Evolutionary conservation across 371 early-diverging fungal species (phyloP), one percentile per base, ranked within the genome.

Genomic region (Circinella umbellata): DNA sequence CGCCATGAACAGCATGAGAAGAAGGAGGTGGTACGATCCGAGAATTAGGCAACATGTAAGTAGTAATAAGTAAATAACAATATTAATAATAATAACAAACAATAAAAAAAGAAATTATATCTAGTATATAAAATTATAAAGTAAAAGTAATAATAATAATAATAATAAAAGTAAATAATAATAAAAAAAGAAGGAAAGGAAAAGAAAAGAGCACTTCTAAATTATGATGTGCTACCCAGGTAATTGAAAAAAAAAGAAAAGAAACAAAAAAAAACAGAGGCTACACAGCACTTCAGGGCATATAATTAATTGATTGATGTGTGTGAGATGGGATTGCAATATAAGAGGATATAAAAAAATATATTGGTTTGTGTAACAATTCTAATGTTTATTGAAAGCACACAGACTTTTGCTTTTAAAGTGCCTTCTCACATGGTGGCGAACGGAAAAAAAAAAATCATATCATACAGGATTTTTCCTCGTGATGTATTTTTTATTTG

Each of bases 31-130:
- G 70, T 10, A 70, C 62, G 18, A 57, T 66, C 18, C 74, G 69
- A 54, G 74, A 74, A 60, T 74, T 74, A 64, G 74, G 74, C 47
- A 74, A 47, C 74, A 74, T 74, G 69, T 46, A 66, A 64, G 27
- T 27, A 27, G 27, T 27, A 27, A 27, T 27, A 27, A 27, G 27
- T 27, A 27, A 27, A 27, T 27, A 27, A 27, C 2, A 27, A 55
- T 46, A 49, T 64, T 47, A 55, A 57, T 51, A 51, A 15, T 51
- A 15, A 15, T 51, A 51, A 13, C 8, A 13, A 51, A n/a, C 5
- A 6, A 51, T n/a, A 67, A 63, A 36, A 67, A 62, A 47, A 63
- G 49, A 57, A 49, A 61, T 7, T 62, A 46, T 49, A 53, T 37
- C 37, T 10, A 18, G 42, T 61, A 37, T 14, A 5, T 6, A 8